Evolutionary conservation across 2,329 filamentous ascomycete species (phyloP).

Genomic region (Mariannaea elegans): DNA sequence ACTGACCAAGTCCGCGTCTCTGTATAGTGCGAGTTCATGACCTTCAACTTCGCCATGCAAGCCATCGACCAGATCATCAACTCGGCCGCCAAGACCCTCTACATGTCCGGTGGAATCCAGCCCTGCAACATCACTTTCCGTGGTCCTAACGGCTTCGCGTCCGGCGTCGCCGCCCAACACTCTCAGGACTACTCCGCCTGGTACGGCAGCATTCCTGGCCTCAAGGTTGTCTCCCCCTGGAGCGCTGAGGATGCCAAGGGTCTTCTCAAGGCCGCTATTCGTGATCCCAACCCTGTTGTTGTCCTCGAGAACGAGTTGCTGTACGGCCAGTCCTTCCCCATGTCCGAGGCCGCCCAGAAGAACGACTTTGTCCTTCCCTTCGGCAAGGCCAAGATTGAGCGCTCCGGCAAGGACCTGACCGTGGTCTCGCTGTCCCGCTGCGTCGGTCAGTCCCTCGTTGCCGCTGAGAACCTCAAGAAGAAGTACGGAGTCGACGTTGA

Average conservation of each 20-base stretch:
- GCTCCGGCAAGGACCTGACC: constrained; percentile 92
- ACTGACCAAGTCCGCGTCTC: constrained; percentile 20
- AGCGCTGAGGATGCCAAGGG: constrained; percentile 98
- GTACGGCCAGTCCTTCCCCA: constrained; percentile 94
- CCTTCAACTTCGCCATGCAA: constrained; percentile 99
- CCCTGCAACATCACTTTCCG: constrained; percentile 99
- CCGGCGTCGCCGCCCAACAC: constrained; percentile 96
- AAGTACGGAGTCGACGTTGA: constrained; percentile 96
- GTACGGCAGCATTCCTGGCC: constrained; percentile 97
- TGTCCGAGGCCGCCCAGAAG: constrained; percentile 96
- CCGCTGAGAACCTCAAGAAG: constrained; percentile 91
- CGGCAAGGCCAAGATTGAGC: constrained; percentile 99
- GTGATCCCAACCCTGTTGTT: constrained; percentile 96
- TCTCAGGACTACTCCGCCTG: constrained; percentile 98
- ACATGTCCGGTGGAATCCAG: constrained; percentile 99
- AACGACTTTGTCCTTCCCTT: constrained; percentile 97
- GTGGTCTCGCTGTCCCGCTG: constrained; percentile 95
- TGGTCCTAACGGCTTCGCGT: constrained; percentile 96
- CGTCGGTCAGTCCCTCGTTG: constrained; percentile 89
- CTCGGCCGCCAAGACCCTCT: constrained; percentile 98
- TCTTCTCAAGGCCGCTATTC: constrained; percentile 95
- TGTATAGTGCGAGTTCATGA: constrained; percentile 96
- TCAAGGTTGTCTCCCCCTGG: constrained; percentile 97
- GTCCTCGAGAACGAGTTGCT: constrained; percentile 89
- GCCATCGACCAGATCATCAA: constrained; percentile 99